Conservation (phyloP, 2,329 filamentous ascomycete genomes). For the Phialophora chinensis region DNA sequence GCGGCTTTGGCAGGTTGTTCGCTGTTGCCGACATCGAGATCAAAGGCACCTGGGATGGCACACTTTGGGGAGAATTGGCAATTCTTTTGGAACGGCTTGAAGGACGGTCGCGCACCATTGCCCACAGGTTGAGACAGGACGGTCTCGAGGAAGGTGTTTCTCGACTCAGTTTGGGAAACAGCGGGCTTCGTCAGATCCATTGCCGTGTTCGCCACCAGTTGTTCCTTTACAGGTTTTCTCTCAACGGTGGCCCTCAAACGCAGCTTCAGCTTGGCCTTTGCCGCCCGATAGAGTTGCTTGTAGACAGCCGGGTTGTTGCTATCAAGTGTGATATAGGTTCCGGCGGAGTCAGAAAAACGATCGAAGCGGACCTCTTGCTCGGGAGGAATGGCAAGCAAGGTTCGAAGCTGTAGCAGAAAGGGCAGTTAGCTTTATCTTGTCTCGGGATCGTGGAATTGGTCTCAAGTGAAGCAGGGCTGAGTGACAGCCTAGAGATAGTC, state of each 20-base stretch:
- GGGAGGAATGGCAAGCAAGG: constrained; percentile 68
- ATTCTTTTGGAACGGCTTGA: constrained; percentile 33
- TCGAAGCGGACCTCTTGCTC: constrained; percentile 74
- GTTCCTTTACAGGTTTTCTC: constrained; percentile 36
- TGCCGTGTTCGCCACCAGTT: constrained; percentile 23
- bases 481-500: constrained; percentile 2
- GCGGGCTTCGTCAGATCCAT: constrained; percentile 32
- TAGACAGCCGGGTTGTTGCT: constrained; percentile 79
- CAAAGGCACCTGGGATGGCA: constrained; percentile 36
- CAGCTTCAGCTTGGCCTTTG: constrained; percentile 97
- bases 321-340: constrained; percentile 79
- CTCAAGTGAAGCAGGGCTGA: background rate
- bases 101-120: constrained; percentile 18
- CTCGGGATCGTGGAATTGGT: background rate
- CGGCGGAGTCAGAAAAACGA: constrained; percentile 93
- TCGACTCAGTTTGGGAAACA: constrained; percentile 36
- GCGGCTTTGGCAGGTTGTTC: constrained; percentile 22
- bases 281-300: constrained; percentile 95
- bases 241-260: constrained; percentile 74
- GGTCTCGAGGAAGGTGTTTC: constrained; percentile 52
- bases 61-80: constrained; percentile 33
- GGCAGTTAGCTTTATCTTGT: constrained; percentile 37
- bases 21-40: constrained; percentile 22
- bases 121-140: constrained; percentile 43
- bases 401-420: constrained; percentile 65